These are phyloP conservation scores for Scutellaria barbata DNA, from an alignment of 257 asterid genomes.

Conservation along the genomic window DNA sequence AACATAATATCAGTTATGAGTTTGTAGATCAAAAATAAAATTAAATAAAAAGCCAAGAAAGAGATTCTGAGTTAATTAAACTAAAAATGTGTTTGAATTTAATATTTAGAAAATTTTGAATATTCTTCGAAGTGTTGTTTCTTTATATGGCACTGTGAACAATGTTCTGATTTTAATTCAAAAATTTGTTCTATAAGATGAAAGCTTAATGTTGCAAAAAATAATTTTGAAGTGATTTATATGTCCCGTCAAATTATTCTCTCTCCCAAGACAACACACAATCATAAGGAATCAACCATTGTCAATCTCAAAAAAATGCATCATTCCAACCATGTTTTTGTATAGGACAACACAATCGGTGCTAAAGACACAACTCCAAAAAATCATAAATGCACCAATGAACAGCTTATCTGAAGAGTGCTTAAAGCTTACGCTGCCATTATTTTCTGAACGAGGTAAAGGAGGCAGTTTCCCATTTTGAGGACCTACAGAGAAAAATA, in stretches of 20 bases:
- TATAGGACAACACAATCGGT: background rate
- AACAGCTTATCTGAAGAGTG: conserved; percentile 30
- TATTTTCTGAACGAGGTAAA: conserved; percentile 69
- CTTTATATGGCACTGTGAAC: background rate
- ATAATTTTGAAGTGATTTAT: background rate
- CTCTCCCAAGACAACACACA: background rate
- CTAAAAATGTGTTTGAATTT: no score
- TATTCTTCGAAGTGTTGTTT: background rate
- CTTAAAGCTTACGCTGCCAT: conserved; percentile 81
- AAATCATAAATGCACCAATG: conserved; percentile 21
- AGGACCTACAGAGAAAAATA: conserved; percentile 54
- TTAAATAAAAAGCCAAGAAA: no score
- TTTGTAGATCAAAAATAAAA: no score
- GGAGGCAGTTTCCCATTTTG: conserved; percentile 82
- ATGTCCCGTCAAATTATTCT: background rate
- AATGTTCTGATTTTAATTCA: background rate
- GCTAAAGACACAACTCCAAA: background rate
- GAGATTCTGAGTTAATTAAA: no score
- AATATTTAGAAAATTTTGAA: no score
- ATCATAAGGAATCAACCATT: conserved; percentile 3
- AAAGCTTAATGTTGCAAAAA: background rate
- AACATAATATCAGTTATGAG: no score
- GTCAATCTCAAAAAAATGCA: conserved; percentile 2
- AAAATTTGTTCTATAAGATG: background rate
- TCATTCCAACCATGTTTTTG: background rate